These are phyloP conservation scores for Gossypium gossypioides DNA, from an alignment of 441 rosid species.

Conservation along the genomic window DNA sequence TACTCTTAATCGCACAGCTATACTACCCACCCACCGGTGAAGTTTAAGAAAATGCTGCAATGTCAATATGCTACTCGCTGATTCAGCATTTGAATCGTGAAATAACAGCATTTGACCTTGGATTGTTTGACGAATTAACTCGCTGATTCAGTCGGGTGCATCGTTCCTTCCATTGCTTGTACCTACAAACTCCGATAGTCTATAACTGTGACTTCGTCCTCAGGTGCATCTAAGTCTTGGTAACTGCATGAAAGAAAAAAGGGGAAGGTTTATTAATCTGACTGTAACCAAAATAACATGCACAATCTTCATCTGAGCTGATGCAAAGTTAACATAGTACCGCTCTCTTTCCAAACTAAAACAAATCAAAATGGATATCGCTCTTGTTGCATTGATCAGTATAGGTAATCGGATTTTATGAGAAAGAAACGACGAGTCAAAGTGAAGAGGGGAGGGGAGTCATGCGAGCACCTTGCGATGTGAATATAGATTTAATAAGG, in stretches of 20 bases:
- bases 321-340: neutral
- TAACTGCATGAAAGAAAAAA: slow-evolving; percentile 44
- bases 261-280: neutral
- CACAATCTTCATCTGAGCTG: neutral
- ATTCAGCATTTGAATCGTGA: neutral
- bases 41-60: neutral
- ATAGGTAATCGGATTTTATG: neutral
- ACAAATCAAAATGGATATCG: neutral
- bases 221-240: slow-evolving; percentile 90
- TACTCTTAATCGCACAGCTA: neutral
- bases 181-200: slow-evolving; percentile 89
- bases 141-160: neutral
- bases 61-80: slow-evolving; percentile 6
- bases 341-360: neutral
- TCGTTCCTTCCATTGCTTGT: neutral
- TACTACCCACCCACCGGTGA: neutral
- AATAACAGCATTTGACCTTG: neutral
- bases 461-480: neutral
- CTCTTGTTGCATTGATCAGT: neutral
- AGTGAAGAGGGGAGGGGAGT: neutral
- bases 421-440: neutral
- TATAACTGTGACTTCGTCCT: slow-evolving; percentile 83
- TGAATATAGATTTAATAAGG: neutral
- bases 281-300: neutral
- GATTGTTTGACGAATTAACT: neutral